Percentiles rank a stretch among this genome's conserved stretches.
Evolutionary conservation across 1,284 basidiomycete species (phyloP).

Genomic region (Calocybe gambosa): DNA sequence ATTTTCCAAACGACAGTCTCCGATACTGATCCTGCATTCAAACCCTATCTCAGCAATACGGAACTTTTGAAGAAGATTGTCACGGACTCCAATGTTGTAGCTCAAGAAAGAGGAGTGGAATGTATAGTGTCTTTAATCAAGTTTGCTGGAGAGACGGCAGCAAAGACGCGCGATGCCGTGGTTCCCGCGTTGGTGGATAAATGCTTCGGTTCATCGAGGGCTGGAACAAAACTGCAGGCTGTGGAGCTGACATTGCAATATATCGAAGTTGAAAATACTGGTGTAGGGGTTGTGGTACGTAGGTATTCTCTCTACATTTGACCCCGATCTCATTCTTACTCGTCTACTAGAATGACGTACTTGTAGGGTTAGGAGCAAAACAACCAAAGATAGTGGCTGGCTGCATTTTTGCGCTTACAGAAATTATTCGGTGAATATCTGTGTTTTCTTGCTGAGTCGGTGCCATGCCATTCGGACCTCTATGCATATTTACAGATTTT

Average conservation of each 20-base stretch:
- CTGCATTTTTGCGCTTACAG: slow-evolving; percentile 74
- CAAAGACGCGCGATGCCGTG: slow-evolving; percentile 75
- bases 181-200: slow-evolving; percentile 93
- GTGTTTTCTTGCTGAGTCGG: not conserved
- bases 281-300: slow-evolving; percentile 82
- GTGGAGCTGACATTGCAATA: slow-evolving; percentile 86
- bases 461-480: not conserved
- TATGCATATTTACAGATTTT: not conserved
- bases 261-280: slow-evolving; percentile 90
- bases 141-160: slow-evolving; percentile 85
- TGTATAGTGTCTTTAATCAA: slow-evolving; percentile 82
- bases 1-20: slow-evolving; percentile 84
- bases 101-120: slow-evolving; percentile 96
- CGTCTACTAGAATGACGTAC: slow-evolving; percentile 61
- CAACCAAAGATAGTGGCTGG: slow-evolving; percentile 94
- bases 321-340: slow-evolving; percentile 24
- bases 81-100: slow-evolving; percentile 91
- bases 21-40: slow-evolving; percentile 92
- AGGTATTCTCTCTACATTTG: slow-evolving; percentile 21
- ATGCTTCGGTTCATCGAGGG: slow-evolving; percentile 86
- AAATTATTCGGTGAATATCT: slow-evolving; percentile 49
- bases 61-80: slow-evolving; percentile 85
- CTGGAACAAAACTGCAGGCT: slow-evolving; percentile 89
- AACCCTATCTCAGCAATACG: slow-evolving; percentile 74
- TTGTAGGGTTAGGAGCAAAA: slow-evolving; percentile 85